Conservation (phyloP, 257 asterid genomes). For the Solanum sejunctum region DNA sequence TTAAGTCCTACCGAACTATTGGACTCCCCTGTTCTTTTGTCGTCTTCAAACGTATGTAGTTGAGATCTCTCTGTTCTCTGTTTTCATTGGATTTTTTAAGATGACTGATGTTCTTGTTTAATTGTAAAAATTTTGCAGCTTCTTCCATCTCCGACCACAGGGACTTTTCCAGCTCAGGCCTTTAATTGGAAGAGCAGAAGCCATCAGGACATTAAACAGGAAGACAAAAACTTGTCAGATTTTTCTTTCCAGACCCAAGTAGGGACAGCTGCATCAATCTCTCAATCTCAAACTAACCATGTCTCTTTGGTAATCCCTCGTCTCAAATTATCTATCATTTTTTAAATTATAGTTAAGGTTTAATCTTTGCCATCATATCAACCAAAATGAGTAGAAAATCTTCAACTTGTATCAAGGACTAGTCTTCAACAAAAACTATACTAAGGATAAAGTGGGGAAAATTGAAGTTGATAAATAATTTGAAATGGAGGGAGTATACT, state of each 20-base stretch:
- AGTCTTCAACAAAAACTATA: too few relatives aligned
- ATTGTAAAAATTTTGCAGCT: slow-evolving; percentile 29
- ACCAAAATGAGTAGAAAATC: background rate
- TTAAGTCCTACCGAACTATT: slow-evolving; percentile 67
- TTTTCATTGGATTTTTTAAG: background rate
- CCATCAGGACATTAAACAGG: slow-evolving; percentile 25
- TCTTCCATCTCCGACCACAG: slow-evolving; percentile 89
- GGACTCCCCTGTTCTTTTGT: slow-evolving; percentile 75
- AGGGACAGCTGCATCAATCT: background rate
- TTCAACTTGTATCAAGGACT: background rate
- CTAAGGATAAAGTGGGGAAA: too few relatives aligned
- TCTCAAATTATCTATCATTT: background rate
- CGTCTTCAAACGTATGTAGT: slow-evolving; percentile 34
- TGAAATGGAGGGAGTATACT: background rate
- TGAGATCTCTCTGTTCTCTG: background rate
- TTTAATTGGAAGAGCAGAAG: slow-evolving; percentile 40
- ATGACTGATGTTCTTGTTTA: background rate
- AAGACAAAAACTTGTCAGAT: slow-evolving; percentile 30
- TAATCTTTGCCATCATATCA: background rate
- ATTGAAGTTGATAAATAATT: background rate
- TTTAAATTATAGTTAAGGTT: background rate
- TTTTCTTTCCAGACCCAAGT: slow-evolving; percentile 47
- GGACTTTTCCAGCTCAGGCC: slow-evolving; percentile 37
- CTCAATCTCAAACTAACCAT: slow-evolving; percentile 11
- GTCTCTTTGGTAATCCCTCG: slow-evolving; percentile 2